Conservation (phyloP, 192 early-diverging fungal species). For the Ambispora gerdemannii region DNA sequence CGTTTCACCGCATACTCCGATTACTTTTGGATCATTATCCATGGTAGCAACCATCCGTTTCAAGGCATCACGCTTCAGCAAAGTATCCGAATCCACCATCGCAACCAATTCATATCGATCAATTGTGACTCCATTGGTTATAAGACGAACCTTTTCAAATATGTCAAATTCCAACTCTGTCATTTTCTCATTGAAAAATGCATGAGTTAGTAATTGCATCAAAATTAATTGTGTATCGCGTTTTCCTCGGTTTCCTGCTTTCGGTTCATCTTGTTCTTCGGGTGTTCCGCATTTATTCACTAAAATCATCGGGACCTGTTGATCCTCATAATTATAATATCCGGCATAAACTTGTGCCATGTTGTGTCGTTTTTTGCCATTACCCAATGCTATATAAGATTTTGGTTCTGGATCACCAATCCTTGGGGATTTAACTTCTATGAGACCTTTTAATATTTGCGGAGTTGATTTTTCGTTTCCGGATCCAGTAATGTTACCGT, state of each 20-base stretch:
- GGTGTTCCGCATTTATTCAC: conserved; percentile 75
- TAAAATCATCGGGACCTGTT: conserved; percentile 66
- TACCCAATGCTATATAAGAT: conserved; percentile 85
- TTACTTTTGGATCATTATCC: conserved; percentile 79
- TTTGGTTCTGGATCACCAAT: conserved; percentile 45
- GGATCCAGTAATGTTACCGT: conserved; percentile 75
- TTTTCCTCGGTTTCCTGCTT: conserved; percentile 84
- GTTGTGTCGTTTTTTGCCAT: conserved; percentile 85
- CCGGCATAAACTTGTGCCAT: conserved; percentile 92
- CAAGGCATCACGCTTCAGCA: conserved; percentile 73
- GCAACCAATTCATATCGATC: conserved; percentile 74
- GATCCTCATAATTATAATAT: conserved; percentile 72
- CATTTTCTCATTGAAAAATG: conserved; percentile 81
- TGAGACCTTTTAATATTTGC: conserved; percentile 43
- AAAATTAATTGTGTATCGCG: conserved; percentile 83
- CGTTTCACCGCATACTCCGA: conserved; percentile 96
- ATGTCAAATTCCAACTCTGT: conserved; percentile 85
- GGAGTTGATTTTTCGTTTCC: conserved; percentile 72
- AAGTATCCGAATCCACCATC: conserved; percentile 87
- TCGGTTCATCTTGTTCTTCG: conserved; percentile 45
- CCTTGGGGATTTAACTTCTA: conserved; percentile 35
- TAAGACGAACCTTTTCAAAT: conserved; percentile 72
- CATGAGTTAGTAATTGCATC: conserved; percentile 74
- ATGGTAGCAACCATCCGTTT: conserved; percentile 76
- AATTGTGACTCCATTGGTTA: conserved; percentile 74